Conservation (phyloP, 768 basidiomycete species). For the Paxillus ammoniavirescens region DNA sequence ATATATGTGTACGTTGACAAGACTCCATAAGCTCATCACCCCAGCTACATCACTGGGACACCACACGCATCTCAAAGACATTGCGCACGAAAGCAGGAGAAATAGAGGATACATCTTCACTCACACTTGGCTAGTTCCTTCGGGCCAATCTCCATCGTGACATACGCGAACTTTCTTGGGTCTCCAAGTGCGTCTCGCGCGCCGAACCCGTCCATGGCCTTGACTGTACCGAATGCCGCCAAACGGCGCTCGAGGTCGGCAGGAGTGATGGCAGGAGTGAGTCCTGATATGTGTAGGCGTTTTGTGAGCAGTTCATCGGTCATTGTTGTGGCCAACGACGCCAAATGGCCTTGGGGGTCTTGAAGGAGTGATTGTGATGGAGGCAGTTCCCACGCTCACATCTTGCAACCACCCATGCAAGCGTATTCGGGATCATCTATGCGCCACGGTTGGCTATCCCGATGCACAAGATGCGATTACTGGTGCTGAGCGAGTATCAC, state of each 20-base stretch:
- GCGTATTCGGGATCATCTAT: too few species aligned
- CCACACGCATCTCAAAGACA: neutral
- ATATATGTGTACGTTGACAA: too few species aligned
- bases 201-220: slow-evolving; percentile 68
- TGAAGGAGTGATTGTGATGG: too few species aligned
- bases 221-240: slow-evolving; percentile 66
- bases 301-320: slow-evolving; percentile 40
- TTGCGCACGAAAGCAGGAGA: neutral
- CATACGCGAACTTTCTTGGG: slow-evolving; percentile 70
- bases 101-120: slow-evolving; percentile 17
- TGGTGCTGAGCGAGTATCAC: too few species aligned
- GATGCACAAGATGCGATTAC: too few species aligned
- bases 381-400: neutral
- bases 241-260: slow-evolving; percentile 59
- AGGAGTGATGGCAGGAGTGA: slow-evolving; percentile 61
- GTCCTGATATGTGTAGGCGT: slow-evolving; percentile 71
- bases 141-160: slow-evolving; percentile 65
- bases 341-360: too few species aligned
- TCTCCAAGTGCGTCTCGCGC: slow-evolving; percentile 60
- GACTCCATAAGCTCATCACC: too few species aligned
- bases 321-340: slow-evolving; percentile 12
- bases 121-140: slow-evolving; percentile 64
- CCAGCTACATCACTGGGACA: neutral
- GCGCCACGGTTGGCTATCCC: too few species aligned
- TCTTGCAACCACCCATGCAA: too few species aligned